phyloP scores from a whole-genome alignment of 1,139 yeast species.

The Pichia sp. region DNA sequence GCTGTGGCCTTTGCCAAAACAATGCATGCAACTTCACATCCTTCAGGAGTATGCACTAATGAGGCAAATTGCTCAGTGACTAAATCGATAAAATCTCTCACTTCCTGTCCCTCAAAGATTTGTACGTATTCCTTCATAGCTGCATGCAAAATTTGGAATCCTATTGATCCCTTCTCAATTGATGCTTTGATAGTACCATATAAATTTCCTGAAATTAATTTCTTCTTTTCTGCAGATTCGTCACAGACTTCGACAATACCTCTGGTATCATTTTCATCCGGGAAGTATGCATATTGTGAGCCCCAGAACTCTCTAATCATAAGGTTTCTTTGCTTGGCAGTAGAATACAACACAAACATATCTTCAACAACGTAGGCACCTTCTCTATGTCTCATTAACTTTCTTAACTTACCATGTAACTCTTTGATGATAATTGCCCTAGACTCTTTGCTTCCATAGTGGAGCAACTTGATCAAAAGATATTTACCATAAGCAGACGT shows the following conservation, averaged over 20 bases:
- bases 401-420: constrained; percentile 84
- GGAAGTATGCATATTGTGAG: constrained; percentile 85
- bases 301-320: constrained; percentile 97
- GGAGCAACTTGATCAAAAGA: constrained; percentile 79
- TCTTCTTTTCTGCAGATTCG: constrained; percentile 79
- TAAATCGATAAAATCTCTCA: constrained; percentile 77
- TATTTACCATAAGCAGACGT: constrained; percentile 93
- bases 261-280: constrained; percentile 59
- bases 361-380: constrained; percentile 99
- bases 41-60: constrained; percentile 91
- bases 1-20: constrained; percentile 82
- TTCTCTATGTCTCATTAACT: constrained; percentile 93
- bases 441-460: constrained; percentile 82
- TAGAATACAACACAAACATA: constrained; percentile 78
- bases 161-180: constrained; percentile 92
- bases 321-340: constrained; percentile 78
- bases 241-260: constrained; percentile 61
- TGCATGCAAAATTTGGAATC: constrained; percentile 93
- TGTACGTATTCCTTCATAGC: constrained; percentile 87
- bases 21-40: constrained; percentile 82
- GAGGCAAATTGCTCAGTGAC: constrained; percentile 89
- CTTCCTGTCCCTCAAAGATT: constrained; percentile 65
- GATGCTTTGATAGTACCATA: constrained; percentile 83
- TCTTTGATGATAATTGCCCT: constrained; percentile 74
- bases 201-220: constrained; percentile 69